Conservation (phyloP, 2,329 filamentous ascomycete genomes). For the Cytospora chrysosperma region DNA sequence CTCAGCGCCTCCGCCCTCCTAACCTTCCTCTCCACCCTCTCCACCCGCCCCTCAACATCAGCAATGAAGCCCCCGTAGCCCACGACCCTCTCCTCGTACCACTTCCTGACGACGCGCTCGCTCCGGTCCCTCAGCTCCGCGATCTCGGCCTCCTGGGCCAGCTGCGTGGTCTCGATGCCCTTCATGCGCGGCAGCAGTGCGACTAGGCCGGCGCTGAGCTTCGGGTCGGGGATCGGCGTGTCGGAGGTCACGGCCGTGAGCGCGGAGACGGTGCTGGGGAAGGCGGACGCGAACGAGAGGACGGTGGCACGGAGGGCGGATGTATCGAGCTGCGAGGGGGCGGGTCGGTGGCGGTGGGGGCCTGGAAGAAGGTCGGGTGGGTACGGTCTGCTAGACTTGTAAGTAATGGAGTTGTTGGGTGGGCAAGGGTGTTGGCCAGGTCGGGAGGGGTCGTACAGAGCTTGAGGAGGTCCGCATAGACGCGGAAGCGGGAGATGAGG, state of each 20-base stretch:
- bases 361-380: constrained; percentile 55
- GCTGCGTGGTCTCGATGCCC: constrained; percentile 58
- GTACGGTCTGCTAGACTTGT: constrained; percentile 45
- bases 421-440: too few relatives aligned
- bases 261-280: constrained; percentile 55
- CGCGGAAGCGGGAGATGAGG: constrained; percentile 51
- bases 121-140: constrained; percentile 62
- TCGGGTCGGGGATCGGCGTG: constrained; percentile 55
- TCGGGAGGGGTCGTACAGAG: constrained; percentile 55
- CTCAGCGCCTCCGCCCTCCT: constrained; percentile 57
- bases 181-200: constrained; percentile 61
- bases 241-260: constrained; percentile 55
- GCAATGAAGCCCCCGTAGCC: constrained; percentile 67
- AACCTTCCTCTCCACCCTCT: constrained; percentile 63
- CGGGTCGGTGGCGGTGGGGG: constrained; percentile 35
- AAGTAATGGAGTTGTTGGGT: background rate
- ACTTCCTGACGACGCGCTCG: constrained; percentile 61
- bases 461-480: constrained; percentile 59
- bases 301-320: constrained; percentile 55
- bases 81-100: constrained; percentile 74
- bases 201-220: constrained; percentile 55
- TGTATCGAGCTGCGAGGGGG: constrained; percentile 51
- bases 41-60: constrained; percentile 67
- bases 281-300: constrained; percentile 55
- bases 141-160: constrained; percentile 61